Percentiles rank a stretch among this genome's conserved stretches.
Evolutionary conservation across 1,139 yeast species (phyloP).

Genomic region (Yamadazyma dendronema): DNA sequence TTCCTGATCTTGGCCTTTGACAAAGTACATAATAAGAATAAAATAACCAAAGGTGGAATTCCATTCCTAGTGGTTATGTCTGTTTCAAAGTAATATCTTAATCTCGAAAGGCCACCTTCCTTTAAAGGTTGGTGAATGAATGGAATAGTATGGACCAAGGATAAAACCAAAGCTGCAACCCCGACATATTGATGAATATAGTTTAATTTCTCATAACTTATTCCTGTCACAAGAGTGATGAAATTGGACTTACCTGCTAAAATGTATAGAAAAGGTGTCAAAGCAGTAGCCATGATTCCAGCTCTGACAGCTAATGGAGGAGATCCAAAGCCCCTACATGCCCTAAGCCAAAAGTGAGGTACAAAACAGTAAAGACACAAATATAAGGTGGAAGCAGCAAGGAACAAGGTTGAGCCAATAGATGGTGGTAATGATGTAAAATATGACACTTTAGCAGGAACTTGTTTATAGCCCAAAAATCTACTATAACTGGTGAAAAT

Average conservation of each 20-base stretch:
- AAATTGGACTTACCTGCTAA: slow-evolving; percentile 55
- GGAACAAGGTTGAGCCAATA: slow-evolving; percentile 44
- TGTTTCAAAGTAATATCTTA: slow-evolving; percentile 18
- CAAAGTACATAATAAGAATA: slow-evolving; percentile 45
- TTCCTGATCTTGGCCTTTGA: slow-evolving; percentile 47
- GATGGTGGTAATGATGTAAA: slow-evolving; percentile 52
- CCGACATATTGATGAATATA: slow-evolving; percentile 52
- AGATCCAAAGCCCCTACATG: slow-evolving; percentile 57
- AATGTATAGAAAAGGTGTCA: slow-evolving; percentile 51
- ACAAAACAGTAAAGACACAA: slow-evolving; percentile 42
- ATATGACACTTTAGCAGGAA: slow-evolving; percentile 36
- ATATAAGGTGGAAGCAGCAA: slow-evolving; percentile 43
- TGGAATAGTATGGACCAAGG: slow-evolving; percentile 55
- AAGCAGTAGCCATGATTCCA: slow-evolving; percentile 52
- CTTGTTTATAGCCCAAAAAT: slow-evolving; percentile 47
- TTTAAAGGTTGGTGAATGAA: slow-evolving; percentile 43
- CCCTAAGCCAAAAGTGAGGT: slow-evolving; percentile 58
- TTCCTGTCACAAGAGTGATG: slow-evolving; percentile 51
- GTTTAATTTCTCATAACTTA: slow-evolving; percentile 56
- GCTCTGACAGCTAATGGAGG: slow-evolving; percentile 63
- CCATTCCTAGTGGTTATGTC: slow-evolving; percentile 29
- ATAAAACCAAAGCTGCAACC: slow-evolving; percentile 43
- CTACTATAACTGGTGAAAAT: slow-evolving; percentile 42
- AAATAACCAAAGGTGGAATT: slow-evolving; percentile 43
- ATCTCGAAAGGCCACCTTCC: slow-evolving; percentile 49